Percentiles rank a stretch among this genome's conserved stretches.
phyloP scores from a whole-genome alignment of 129 eudicot genomes.

The Helianthus tuberosus region DNA sequence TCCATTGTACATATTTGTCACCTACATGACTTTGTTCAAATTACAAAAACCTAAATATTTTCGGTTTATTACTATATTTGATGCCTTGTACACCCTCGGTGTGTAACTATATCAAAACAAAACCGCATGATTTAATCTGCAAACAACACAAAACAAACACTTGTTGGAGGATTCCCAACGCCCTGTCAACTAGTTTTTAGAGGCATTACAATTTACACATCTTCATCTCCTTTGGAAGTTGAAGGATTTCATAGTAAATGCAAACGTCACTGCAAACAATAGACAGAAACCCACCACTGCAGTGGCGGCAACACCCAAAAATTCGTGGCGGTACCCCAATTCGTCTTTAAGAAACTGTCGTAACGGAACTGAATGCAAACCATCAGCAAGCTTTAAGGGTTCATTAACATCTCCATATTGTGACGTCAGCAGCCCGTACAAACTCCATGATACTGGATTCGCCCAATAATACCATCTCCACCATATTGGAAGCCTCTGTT shows the following conservation, averaged over 20 bases:
- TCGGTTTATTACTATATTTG: constrained; percentile 2
- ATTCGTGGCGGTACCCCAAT: constrained; percentile 74
- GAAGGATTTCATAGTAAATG: constrained; percentile 70
- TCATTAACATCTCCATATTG: constrained; percentile 76
- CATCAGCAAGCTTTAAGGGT: constrained; percentile 65
- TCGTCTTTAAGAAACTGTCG: constrained; percentile 58
- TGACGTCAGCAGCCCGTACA: constrained; percentile 82
- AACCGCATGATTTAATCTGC: too few species aligned
- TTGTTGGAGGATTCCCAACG: not conserved
- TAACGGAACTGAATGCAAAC: constrained; percentile 48
- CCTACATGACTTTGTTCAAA: constrained; percentile 2
- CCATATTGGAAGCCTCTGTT: constrained; percentile 83
- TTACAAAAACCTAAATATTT: too few species aligned
- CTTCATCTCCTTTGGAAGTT: constrained; percentile 82
- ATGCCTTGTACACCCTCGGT: not conserved
- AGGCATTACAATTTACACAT: constrained; percentile 11
- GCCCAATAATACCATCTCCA: constrained; percentile 99
- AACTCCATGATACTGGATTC: constrained; percentile 92
- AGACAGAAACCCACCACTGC: constrained; percentile 72
- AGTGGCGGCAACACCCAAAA: constrained; percentile 58
- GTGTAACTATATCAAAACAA: not conserved
- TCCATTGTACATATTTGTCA: constrained; percentile 1
- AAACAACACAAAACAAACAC: constrained; percentile 16
- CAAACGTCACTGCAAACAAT: constrained; percentile 68
- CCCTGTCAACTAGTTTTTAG: not conserved